Evolutionary conservation across 345 rosid genomes (phyloP).

Genomic region (Lepidium aucheri): DNA sequence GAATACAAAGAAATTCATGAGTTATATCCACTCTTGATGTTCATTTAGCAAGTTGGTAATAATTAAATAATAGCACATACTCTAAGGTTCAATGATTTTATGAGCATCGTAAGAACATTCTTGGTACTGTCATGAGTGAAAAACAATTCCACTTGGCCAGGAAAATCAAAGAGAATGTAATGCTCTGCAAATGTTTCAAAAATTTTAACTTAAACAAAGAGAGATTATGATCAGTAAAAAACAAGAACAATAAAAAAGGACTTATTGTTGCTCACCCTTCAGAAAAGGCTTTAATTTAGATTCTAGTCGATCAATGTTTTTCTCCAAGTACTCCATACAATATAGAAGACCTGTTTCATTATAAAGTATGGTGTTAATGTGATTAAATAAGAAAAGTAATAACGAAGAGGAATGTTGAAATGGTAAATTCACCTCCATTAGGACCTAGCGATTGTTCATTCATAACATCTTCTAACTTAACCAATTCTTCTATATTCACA

Average conservation of each 20-base stretch:
- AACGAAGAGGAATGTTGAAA: neutral
- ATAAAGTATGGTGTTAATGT: neutral
- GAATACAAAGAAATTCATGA: neutral
- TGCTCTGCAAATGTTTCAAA: constrained; percentile 56
- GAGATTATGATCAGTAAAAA: neutral
- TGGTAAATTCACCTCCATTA: constrained; percentile 58
- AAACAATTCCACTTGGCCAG: constrained; percentile 93
- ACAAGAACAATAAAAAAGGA: neutral
- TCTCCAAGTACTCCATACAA: constrained; percentile 87
- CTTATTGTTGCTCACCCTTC: constrained; percentile 39
- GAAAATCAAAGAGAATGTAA: constrained; percentile 92
- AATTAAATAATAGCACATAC: constrained; percentile 36
- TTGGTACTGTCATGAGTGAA: constrained; percentile 75
- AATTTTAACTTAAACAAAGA: neutral
- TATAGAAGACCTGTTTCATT: constrained; percentile 55
- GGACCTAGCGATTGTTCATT: constrained; percentile 83
- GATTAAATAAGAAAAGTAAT: neutral
- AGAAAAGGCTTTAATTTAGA: constrained; percentile 70
- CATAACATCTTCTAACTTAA: constrained; percentile 81
- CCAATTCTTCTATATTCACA: constrained; percentile 72
- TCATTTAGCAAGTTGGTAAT: neutral
- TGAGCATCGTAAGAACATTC: constrained; percentile 62
- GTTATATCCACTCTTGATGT: neutral
- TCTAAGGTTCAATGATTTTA: constrained; percentile 68
- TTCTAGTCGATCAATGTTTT: constrained; percentile 87